Evolutionary conservation across 2,329 filamentous ascomycete genomes (phyloP), one percentile per base, ranked within the genome.

Genomic region (Exophiala phaeomuriformis): DNA sequence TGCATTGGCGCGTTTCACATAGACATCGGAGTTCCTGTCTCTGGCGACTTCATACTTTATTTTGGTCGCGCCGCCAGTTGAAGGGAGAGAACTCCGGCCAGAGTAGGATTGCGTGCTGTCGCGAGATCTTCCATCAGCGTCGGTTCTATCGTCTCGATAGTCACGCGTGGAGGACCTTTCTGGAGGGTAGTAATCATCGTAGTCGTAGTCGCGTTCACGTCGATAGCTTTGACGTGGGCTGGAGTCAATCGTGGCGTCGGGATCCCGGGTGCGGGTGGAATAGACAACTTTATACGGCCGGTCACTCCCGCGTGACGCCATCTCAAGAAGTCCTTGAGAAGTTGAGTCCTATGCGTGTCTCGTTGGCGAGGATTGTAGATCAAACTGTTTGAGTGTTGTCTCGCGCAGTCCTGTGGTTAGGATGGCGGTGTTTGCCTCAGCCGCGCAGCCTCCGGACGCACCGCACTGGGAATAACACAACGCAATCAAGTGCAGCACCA

Each of bases 231-330:
- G 56, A 41, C 35, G 33, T n/a, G 47, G 37, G 1, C 19, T 37
- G 3, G 39, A 35, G 12, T 55, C 50, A 31, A 53, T 55, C 12
- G 37, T 12, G 3, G 44, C 31, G 30, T 55, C 49, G 4, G 36
- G 10, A n/a, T 44, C 53, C 12, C 54, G 49, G 27, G 31, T 33
- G 7, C 57, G 57, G 46, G 43, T 55, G 4, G 52, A 44, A 45
- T 60, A 60, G 40, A 57, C 52, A 8, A 61, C 59, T 49, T 57
- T 60, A 49, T 61, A 58, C 32, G 49, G 41, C 12, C 59, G 56
- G 53, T 58, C 59, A 37, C 49, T 54, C 9, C 41, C 57, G 6
- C 51, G 54, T 6, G 54, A 51, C 28, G 57, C 52, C 57, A 59
- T 59, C 2, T 32, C 19, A 27, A 6, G 10, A 8, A 1, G 28